Evolutionary conservation across 257 asterid genomes (phyloP).

Genomic region (Nicotiana tomentosiformis): DNA sequence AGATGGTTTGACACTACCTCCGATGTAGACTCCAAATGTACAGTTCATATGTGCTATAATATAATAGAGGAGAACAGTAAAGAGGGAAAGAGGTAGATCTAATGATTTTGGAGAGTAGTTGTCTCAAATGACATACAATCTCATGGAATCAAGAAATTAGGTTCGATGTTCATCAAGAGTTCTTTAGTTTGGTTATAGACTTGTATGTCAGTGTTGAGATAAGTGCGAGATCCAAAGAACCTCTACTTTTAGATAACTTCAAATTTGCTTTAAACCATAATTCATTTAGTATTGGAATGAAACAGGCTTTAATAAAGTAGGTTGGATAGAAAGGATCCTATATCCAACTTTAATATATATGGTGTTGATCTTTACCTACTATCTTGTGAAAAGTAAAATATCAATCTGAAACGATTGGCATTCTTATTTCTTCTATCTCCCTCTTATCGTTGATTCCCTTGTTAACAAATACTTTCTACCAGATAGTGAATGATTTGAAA

Average conservation of each 20-base stretch:
- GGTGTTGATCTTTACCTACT: neutral
- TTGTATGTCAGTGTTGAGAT: slow-evolving; percentile 4
- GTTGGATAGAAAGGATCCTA: neutral
- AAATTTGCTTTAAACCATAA: neutral
- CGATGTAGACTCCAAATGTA: neutral
- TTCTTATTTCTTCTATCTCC: neutral
- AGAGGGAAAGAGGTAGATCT: neutral
- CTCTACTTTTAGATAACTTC: neutral
- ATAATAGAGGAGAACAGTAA: neutral
- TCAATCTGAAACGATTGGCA: neutral
- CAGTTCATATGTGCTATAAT: neutral
- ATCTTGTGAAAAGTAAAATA: neutral
- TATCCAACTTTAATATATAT: neutral
- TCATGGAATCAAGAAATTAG: neutral
- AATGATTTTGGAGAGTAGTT: neutral
- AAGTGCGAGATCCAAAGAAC: neutral
- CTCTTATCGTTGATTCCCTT: neutral
- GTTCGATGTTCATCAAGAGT: neutral
- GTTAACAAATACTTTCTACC: slow-evolving; percentile 18
- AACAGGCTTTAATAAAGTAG: neutral
- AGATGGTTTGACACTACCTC: neutral
- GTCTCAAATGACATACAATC: neutral
- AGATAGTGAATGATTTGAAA: slow-evolving; percentile 95
- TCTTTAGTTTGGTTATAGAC: neutral
- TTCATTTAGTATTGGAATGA: neutral